Percentiles rank a stretch among this genome's conserved stretches.
Evolutionary conservation across 2,329 filamentous ascomycete species (phyloP).

Genomic region (Chaetomiaceae sp.): DNA sequence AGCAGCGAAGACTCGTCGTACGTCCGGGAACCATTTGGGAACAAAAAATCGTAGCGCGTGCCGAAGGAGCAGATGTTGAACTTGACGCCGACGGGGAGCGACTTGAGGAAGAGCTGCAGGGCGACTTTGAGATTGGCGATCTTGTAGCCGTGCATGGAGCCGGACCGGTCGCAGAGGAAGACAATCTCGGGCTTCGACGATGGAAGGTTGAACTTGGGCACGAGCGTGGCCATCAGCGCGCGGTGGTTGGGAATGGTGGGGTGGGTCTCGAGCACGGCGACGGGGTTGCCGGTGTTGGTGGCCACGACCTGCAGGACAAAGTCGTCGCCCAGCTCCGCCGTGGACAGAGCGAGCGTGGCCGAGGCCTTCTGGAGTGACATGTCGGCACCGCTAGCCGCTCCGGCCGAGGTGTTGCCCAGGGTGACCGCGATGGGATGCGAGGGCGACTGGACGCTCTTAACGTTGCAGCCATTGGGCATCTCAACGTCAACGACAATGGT

Average conservation of each 20-base stretch:
- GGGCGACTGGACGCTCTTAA: slow-evolving; percentile 61
- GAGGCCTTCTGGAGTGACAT: slow-evolving; percentile 58
- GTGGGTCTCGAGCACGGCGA: slow-evolving; percentile 63
- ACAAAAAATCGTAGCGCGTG: slow-evolving; percentile 42
- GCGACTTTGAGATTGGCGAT: slow-evolving; percentile 53
- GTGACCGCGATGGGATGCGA: slow-evolving; percentile 63
- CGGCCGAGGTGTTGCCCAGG: slow-evolving; percentile 53
- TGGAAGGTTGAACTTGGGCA: slow-evolving; percentile 64
- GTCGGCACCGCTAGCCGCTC: slow-evolving; percentile 36
- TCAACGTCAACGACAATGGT: slow-evolving; percentile 56
- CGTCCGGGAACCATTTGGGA: slow-evolving; percentile 38
- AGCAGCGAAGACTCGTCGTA: slow-evolving; percentile 44
- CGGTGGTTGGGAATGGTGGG: slow-evolving; percentile 56
- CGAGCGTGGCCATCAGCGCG: slow-evolving; percentile 66
- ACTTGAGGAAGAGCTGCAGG: slow-evolving; percentile 61
- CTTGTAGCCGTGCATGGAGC: slow-evolving; percentile 50
- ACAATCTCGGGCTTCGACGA: slow-evolving; percentile 57
- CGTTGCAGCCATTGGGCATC: slow-evolving; percentile 51
- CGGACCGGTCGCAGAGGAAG: slow-evolving; percentile 68
- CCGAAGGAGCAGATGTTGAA: slow-evolving; percentile 72
- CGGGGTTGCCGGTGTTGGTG: slow-evolving; percentile 55
- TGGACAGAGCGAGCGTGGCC: slow-evolving; percentile 53
- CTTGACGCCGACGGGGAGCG: slow-evolving; percentile 56
- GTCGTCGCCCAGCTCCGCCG: slow-evolving; percentile 54
- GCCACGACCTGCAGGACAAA: slow-evolving; percentile 63